Percentiles rank a stretch among this genome's conserved stretches.
These are phyloP conservation scores for Microcos paniculata DNA, from an alignment of 345 rosid genomes.

Conservation along the genomic window DNA sequence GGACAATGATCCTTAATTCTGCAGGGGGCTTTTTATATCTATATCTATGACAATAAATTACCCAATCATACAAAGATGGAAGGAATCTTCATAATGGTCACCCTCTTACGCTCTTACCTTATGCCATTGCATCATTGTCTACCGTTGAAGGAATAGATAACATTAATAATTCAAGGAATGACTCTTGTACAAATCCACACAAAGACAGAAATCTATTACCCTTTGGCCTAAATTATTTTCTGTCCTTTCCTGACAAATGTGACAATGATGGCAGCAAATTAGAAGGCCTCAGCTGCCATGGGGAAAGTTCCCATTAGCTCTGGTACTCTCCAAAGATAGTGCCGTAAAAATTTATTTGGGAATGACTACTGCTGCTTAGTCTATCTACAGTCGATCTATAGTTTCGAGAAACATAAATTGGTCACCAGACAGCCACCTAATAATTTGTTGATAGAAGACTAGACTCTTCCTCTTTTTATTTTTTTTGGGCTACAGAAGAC, in stretches of 20 bases:
- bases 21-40: not conserved
- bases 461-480: no score
- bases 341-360: not conserved
- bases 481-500: no score
- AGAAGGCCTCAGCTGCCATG: not conserved
- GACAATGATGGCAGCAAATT: not conserved
- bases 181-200: not conserved
- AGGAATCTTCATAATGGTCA: slow-evolving; percentile 15
- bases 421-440: no score
- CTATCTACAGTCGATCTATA: no score
- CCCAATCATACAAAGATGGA: slow-evolving; percentile 16
- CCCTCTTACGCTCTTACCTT: slow-evolving; percentile 1
- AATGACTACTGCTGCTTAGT: not conserved
- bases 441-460: no score
- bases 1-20: not conserved
- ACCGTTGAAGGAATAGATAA: slow-evolving; percentile 7
- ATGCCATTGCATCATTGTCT: slow-evolving; percentile 2
- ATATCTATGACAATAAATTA: not conserved
- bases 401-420: not conserved
- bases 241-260: not conserved
- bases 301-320: not conserved
- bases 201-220: slow-evolving; percentile 11
- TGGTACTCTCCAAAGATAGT: not conserved
- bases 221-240: not conserved
- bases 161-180: slow-evolving; percentile 14